Evolutionary conservation across 108 stramenopile genomes (phyloP).

Genomic region (Skeletonema grethae): DNA sequence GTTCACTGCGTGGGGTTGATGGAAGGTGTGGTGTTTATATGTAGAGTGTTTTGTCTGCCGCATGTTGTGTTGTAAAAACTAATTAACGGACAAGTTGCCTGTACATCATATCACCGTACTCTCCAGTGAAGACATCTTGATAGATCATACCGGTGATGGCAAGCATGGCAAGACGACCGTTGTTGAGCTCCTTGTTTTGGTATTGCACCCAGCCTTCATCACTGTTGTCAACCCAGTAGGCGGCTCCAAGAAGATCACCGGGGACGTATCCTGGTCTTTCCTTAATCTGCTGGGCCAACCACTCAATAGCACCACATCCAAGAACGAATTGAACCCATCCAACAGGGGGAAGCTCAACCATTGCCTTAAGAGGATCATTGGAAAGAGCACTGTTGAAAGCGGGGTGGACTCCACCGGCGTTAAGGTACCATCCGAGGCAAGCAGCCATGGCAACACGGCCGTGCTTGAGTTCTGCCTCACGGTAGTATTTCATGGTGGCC

Average conservation of each 20-base stretch:
- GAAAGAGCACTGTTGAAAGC: constrained; percentile 81
- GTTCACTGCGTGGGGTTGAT: neutral
- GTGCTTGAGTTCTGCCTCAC: constrained; percentile 96
- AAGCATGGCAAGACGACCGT: constrained; percentile 96
- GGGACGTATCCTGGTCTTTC: constrained; percentile 85
- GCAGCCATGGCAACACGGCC: constrained; percentile 98
- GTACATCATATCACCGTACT: constrained; percentile 91
- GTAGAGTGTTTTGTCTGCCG: neutral
- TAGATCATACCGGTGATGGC: constrained; percentile 90
- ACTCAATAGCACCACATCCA: constrained; percentile 92
- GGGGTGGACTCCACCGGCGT: constrained; percentile 87
- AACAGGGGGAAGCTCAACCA: constrained; percentile 77
- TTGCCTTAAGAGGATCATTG: constrained; percentile 86
- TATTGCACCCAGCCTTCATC: constrained; percentile 92
- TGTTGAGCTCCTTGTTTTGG: constrained; percentile 96
- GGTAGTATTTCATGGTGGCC: constrained; percentile 83
- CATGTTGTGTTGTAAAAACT: neutral
- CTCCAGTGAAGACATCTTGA: constrained; percentile 78
- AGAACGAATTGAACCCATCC: constrained; percentile 92
- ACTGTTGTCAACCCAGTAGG: constrained; percentile 90
- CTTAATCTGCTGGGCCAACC: constrained; percentile 87
- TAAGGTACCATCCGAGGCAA: constrained; percentile 93
- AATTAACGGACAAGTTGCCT: constrained; percentile 59
- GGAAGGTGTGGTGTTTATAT: neutral
- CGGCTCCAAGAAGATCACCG: constrained; percentile 89